Evolutionary conservation across 202 grass and related monocot species (phyloP).

Genomic region (Saccharum hybrid): DNA sequence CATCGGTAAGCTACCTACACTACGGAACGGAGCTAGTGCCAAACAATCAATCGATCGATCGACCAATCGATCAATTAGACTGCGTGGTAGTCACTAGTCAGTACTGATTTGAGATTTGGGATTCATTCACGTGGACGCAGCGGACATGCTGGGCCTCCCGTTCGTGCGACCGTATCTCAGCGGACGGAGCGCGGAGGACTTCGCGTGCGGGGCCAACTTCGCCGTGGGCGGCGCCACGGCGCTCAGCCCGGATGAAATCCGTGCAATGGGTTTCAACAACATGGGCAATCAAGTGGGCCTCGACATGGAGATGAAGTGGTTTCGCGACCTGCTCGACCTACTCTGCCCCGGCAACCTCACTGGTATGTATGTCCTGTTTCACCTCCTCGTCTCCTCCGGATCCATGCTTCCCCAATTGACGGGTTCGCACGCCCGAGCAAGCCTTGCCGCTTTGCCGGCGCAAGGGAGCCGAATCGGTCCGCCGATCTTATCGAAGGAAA

Average conservation of each 20-base stretch:
- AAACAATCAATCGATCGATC: background rate
- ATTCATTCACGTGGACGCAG: constrained; percentile 33
- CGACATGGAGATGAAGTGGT: constrained; percentile 64
- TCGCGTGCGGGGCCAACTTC: constrained; percentile 61
- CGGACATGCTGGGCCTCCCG: constrained; percentile 32
- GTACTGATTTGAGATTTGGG: constrained; percentile 21
- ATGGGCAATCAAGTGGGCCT: constrained; percentile 35
- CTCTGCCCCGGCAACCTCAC: constrained; percentile 35
- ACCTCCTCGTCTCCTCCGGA: background rate
- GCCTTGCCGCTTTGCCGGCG: too few relatives aligned
- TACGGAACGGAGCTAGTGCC: too few relatives aligned
- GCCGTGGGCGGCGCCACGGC: constrained; percentile 63
- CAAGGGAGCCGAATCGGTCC: too few relatives aligned
- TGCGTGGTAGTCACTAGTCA: background rate
- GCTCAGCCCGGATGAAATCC: constrained; percentile 50
- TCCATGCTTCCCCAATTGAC: background rate
- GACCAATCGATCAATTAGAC: background rate
- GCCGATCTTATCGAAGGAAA: too few relatives aligned
- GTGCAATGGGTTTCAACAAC: constrained; percentile 31
- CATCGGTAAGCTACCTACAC: constrained; percentile 46
- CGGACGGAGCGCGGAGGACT: constrained; percentile 42
- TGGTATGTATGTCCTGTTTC: background rate
- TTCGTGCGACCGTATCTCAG: constrained; percentile 53
- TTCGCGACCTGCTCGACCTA: constrained; percentile 47
- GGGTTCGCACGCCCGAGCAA: too few relatives aligned